Conservation (phyloP, 2,329 filamentous ascomycete species). For the Trichoderma oligosporum region DNA sequence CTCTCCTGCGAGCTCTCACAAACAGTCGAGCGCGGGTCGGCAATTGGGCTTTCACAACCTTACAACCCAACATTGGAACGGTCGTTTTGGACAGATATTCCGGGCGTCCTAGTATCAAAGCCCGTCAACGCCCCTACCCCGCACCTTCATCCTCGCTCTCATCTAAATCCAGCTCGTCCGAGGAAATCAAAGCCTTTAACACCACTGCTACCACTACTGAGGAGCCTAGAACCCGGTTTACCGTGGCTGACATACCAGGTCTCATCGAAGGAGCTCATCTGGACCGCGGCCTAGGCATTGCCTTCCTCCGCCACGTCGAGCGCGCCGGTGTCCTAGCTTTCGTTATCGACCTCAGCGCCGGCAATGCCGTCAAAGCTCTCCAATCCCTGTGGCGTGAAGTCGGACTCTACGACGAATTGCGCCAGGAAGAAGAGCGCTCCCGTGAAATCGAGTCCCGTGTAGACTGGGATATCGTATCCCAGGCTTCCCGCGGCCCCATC, state of each 20-base stretch:
- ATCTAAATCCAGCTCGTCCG: slow-evolving; percentile 30
- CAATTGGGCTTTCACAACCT: slow-evolving; percentile 93
- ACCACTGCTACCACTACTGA: slow-evolving; percentile 37
- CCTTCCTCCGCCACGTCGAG: slow-evolving; percentile 91
- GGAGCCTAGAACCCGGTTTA: slow-evolving; percentile 72
- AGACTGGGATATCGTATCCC: slow-evolving; percentile 56
- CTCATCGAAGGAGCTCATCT: slow-evolving; percentile 89
- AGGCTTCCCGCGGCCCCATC: slow-evolving; percentile 27
- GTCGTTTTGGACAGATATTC: slow-evolving; percentile 86
- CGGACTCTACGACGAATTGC: slow-evolving; percentile 74
- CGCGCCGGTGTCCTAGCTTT: slow-evolving; percentile 90
- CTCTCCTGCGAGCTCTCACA: slow-evolving; percentile 79
- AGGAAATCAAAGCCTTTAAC: slow-evolving; percentile 39
- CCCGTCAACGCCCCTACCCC: slow-evolving; percentile 33
- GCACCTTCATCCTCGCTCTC: slow-evolving; percentile 34
- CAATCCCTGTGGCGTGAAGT: slow-evolving; percentile 88
- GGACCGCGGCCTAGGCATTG: slow-evolving; percentile 84
- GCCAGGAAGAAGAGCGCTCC: slow-evolving; percentile 68
- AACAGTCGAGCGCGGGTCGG: slow-evolving; percentile 87
- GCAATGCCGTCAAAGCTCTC: slow-evolving; percentile 74
- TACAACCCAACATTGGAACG: slow-evolving; percentile 93
- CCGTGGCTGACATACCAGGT: slow-evolving; percentile 92
- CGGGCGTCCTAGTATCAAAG: slow-evolving; percentile 60
- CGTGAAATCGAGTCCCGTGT: slow-evolving; percentile 56
- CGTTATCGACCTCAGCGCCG: slow-evolving; percentile 78